Evolutionary conservation across 129 eudicot species (phyloP).

Genomic region (Ambrosia trifida): DNA sequence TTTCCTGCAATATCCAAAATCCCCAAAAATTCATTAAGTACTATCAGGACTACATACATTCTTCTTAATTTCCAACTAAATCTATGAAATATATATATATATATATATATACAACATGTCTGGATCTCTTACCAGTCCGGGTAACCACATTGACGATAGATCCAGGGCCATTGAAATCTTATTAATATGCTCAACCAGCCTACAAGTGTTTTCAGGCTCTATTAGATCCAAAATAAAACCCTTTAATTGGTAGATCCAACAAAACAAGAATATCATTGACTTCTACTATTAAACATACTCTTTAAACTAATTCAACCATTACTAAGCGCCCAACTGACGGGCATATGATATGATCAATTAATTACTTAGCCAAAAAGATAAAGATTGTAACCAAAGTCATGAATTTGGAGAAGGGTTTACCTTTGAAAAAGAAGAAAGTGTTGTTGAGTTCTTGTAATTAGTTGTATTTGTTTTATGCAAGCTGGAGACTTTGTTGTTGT

Average conservation of each 20-base stretch:
- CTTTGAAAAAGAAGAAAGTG: not conserved
- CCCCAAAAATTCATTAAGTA: not conserved
- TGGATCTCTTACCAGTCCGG: constrained; percentile 14
- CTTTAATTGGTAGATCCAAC: not conserved
- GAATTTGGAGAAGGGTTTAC: constrained; percentile 14
- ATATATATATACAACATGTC: too few relatives aligned
- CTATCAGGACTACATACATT: not conserved
- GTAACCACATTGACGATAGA: constrained; percentile 17
- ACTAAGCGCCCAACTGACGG: not conserved
- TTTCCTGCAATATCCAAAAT: constrained; percentile 11
- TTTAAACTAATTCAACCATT: too few relatives aligned
- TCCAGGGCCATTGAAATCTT: constrained; percentile 8
- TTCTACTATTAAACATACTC: not conserved
- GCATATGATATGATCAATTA: not conserved
- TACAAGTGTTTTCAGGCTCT: not conserved
- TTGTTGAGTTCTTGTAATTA: not conserved
- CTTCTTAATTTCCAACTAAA: not conserved
- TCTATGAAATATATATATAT: too few relatives aligned
- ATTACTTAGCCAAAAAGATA: not conserved
- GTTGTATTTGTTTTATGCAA: not conserved
- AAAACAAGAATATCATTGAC: not conserved
- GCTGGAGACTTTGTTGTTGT: not conserved
- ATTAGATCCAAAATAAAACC: constrained; percentile 20
- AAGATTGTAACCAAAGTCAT: not conserved
- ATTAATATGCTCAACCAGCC: not conserved